A percentile compares a stretch with the other conserved stretches of the same genome.
Conservation (phyloP, 371 early-diverging fungal genomes). For the Mucor irregularis region DNA sequence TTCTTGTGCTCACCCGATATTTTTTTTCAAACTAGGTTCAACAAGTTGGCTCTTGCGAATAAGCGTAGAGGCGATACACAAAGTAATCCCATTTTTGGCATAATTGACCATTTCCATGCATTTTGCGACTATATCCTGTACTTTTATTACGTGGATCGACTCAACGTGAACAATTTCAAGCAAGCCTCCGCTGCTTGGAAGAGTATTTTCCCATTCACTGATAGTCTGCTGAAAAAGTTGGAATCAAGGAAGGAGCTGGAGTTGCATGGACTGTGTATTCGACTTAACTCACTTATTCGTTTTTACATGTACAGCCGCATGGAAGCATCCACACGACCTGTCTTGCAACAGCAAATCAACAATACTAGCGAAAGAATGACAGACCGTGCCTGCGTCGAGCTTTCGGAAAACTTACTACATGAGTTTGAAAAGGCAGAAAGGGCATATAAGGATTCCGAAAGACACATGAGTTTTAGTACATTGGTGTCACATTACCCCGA, state of each 20-base stretch:
- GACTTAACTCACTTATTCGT: conserved; percentile 29
- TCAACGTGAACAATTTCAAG: conserved; percentile 4
- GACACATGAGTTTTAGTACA: conserved; percentile 17
- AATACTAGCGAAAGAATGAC: not conserved
- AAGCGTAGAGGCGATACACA: conserved; percentile 37
- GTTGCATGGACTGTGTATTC: conserved; percentile 25
- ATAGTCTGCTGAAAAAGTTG: conserved; percentile 22
- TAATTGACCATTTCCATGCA: conserved; percentile 39
- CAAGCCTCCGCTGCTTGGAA: conserved; percentile 25
- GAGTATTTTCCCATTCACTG: conserved; percentile 31
- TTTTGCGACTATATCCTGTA: conserved; percentile 38
- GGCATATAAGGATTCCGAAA: conserved; percentile 28
- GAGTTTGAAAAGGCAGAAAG: conserved; percentile 30
- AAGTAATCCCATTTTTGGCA: conserved; percentile 16
- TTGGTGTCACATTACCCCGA: conserved; percentile 25
- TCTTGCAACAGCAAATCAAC: not conserved
- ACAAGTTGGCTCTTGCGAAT: conserved; percentile 32
- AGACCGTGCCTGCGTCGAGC: conserved; percentile 4
- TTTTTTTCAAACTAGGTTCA: conserved; percentile 26
- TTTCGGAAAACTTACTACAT: conserved; percentile 10
- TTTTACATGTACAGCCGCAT: conserved; percentile 30
- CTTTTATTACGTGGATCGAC: conserved; percentile 32
- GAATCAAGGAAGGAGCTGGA: conserved; percentile 9
- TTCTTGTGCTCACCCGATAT: not conserved
- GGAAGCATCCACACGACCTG: not conserved